A percentile compares a stretch with the other conserved stretches of the same genome.
Conservation (phyloP, 208 protist species). For the Leishmania arabica region DNA sequence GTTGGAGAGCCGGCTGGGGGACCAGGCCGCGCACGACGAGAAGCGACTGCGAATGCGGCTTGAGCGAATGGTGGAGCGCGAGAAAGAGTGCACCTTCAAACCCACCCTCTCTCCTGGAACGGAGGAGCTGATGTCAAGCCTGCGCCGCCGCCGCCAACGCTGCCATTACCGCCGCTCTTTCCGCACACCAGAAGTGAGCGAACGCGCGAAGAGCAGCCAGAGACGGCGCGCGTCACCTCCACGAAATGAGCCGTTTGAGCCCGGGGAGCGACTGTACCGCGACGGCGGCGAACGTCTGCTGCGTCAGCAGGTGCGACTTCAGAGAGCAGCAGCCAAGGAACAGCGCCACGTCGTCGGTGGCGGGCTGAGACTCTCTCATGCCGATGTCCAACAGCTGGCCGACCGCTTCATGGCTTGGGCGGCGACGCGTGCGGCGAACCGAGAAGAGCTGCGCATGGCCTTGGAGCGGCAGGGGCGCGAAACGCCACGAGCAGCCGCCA, state of each 20-base stretch:
- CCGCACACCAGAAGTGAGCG: neutral
- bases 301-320: constrained; percentile 74
- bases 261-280: constrained; percentile 72
- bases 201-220: neutral
- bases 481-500: neutral
- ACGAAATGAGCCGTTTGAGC: constrained; percentile 45
- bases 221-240: neutral
- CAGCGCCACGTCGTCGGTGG: constrained; percentile 48
- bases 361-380: constrained; percentile 34
- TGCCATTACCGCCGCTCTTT: neutral
- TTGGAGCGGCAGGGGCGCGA: constrained; percentile 19
- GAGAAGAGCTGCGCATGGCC: constrained; percentile 32
- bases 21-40: constrained; percentile 35
- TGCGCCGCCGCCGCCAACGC: constrained; percentile 20
- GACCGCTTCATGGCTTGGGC: constrained; percentile 63
- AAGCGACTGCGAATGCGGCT: constrained; percentile 39
- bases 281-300: constrained; percentile 77
- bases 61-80: constrained; percentile 31
- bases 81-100: constrained; percentile 58
- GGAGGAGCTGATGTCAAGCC: constrained; percentile 32
- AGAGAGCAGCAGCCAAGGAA: constrained; percentile 32
- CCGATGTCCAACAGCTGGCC: constrained; percentile 36
- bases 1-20: constrained; percentile 35
- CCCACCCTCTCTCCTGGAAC: constrained; percentile 51
- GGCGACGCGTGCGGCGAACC: constrained; percentile 34